A percentile compares a stretch with the other conserved stretches of the same genome.
Evolutionary conservation across 179 eudicot species (phyloP).

Genomic region (Amaranthus tricolor): DNA sequence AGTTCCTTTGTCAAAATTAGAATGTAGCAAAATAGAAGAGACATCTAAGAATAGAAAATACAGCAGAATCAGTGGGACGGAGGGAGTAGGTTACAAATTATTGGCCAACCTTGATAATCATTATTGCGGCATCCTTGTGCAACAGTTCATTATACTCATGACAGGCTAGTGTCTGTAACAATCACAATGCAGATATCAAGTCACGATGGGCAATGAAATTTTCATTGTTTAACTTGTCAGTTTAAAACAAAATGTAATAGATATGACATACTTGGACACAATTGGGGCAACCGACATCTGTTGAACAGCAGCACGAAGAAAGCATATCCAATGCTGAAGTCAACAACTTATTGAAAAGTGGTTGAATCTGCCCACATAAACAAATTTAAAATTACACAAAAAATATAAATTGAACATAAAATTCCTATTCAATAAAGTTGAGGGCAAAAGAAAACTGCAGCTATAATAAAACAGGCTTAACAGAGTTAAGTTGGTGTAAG

Average conservation of each 20-base stretch:
- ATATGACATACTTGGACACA: slow-evolving; percentile 71
- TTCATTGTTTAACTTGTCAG: background rate
- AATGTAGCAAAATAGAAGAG: too few relatives aligned
- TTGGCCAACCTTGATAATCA: slow-evolving; percentile 67
- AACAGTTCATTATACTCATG: slow-evolving; percentile 86
- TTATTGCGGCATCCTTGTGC: slow-evolving; percentile 87
- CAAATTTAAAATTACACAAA: slow-evolving; percentile 14
- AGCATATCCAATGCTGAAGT: slow-evolving; percentile 81
- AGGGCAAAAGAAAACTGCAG: background rate
- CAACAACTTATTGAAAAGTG: slow-evolving; percentile 62
- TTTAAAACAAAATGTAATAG: background rate
- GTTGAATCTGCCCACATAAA: slow-evolving; percentile 55
- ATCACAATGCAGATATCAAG: slow-evolving; percentile 18
- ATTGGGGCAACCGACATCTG: slow-evolving; percentile 78
- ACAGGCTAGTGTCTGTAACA: slow-evolving; percentile 63
- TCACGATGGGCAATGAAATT: background rate
- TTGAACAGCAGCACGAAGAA: slow-evolving; percentile 67
- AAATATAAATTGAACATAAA: background rate
- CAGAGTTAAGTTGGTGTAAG: background rate
- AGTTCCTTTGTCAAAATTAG: too few relatives aligned
- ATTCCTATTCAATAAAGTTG: background rate
- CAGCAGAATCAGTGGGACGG: background rate
- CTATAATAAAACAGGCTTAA: background rate
- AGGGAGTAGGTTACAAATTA: slow-evolving; percentile 12
- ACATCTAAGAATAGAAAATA: too few relatives aligned